Conservation (phyloP, 2,329 filamentous ascomycete genomes). For the Spiromastix sp. region DNA sequence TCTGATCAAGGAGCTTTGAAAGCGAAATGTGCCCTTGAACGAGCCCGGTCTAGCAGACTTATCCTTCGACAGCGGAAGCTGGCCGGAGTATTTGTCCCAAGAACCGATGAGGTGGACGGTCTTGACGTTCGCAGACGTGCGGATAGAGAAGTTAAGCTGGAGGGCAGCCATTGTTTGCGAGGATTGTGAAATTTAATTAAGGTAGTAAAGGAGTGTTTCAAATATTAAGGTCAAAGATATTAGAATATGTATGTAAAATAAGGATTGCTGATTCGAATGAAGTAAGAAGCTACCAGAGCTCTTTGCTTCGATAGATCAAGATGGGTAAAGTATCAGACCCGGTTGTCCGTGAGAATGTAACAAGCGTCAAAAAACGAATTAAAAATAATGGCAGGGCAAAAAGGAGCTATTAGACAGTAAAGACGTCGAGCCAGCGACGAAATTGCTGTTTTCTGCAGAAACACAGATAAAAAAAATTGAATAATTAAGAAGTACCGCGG, state of each 20-base stretch:
- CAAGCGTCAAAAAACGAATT: not conserved
- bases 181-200: slow-evolving; percentile 1
- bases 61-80: slow-evolving; percentile 90
- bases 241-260: slow-evolving; percentile 3
- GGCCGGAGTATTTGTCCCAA: slow-evolving; percentile 93
- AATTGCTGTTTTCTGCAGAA: slow-evolving; percentile 5
- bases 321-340: no score
- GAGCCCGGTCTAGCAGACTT: slow-evolving; percentile 72
- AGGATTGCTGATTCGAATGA: not conserved
- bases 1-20: slow-evolving; percentile 77
- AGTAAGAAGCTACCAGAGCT: not conserved
- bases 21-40: slow-evolving; percentile 95
- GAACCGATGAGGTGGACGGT: slow-evolving; percentile 94
- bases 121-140: slow-evolving; percentile 93
- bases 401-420: slow-evolving; percentile 13
- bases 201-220: no score
- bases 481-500: slow-evolving; percentile 9
- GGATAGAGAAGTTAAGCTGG: slow-evolving; percentile 91
- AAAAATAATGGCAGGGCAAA: slow-evolving; percentile 1
- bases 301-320: not conserved
- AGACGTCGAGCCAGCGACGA: slow-evolving; percentile 13
- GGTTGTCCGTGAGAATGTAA: slow-evolving; percentile 3
- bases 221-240: no score
- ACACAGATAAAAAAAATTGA: slow-evolving; percentile 3
- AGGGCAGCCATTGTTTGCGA: slow-evolving; percentile 69